A percentile compares a stretch with the other conserved stretches of the same genome.
phyloP scores from a whole-genome alignment of 495 filamentous ascomycete genomes.

The Lasiosphaeriaceae sp. region DNA sequence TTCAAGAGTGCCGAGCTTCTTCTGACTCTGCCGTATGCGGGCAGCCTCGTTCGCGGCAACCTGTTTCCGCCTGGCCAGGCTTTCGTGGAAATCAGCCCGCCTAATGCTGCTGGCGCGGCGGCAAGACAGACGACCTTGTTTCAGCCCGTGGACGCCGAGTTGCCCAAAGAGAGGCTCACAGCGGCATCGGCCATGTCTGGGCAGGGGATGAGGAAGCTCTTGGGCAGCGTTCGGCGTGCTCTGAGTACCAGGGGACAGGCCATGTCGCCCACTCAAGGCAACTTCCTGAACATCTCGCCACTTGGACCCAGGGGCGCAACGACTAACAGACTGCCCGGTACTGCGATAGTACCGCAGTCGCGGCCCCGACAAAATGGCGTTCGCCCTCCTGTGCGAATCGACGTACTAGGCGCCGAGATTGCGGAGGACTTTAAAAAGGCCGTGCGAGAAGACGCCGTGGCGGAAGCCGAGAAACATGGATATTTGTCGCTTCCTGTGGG shows the following conservation, averaged over 20 bases:
- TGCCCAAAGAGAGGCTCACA: constrained; percentile 36
- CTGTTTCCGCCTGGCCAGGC: constrained; percentile 71
- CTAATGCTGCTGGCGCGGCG: constrained; percentile 36
- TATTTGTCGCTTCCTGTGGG: constrained; percentile 14
- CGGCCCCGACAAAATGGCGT: constrained; percentile 39
- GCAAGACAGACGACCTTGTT: constrained; percentile 47
- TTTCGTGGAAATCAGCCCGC: constrained; percentile 68
- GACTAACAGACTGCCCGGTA: constrained; percentile 48
- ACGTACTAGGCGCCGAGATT: constrained; percentile 74
- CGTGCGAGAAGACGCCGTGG: constrained; percentile 53
- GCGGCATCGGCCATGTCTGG: constrained; percentile 52
- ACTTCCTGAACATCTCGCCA: constrained; percentile 46
- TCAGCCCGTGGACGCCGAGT: constrained; percentile 33
- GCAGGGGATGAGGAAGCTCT: constrained; percentile 73
- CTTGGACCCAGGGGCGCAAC: constrained; percentile 49
- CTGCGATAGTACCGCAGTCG: constrained; percentile 52
- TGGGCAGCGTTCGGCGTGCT: constrained; percentile 86
- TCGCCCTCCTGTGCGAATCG: constrained; percentile 54
- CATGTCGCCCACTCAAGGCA: constrained; percentile 43
- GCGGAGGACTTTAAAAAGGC: constrained; percentile 68
- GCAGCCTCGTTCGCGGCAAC: constrained; percentile 80
- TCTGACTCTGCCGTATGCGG: constrained; percentile 65
- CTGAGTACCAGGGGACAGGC: constrained; percentile 63
- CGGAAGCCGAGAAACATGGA: constrained; percentile 33
- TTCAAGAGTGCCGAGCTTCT: constrained; percentile 54